Percentiles rank a stretch among this genome's conserved stretches.
These are phyloP conservation scores for Angophora floribunda DNA, from an alignment of 345 rosid species.

Conservation along the genomic window DNA sequence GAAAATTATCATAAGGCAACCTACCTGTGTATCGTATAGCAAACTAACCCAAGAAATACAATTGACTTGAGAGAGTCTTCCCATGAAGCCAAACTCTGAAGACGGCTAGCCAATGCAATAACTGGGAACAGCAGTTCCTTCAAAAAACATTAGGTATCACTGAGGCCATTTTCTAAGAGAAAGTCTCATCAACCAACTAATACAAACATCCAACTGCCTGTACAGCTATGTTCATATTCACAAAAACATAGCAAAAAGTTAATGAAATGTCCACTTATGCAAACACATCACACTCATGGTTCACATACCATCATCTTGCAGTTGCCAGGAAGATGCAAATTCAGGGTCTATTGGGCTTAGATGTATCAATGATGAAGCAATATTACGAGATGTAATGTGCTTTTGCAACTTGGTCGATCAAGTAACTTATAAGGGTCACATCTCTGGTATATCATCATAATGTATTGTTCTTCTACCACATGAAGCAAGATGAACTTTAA, in stretches of 20 bases:
- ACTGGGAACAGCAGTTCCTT: conserved; percentile 77
- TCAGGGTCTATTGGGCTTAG: not conserved
- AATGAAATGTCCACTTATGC: not conserved
- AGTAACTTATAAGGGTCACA: not conserved
- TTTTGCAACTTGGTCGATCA: not conserved
- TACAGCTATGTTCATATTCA: not conserved
- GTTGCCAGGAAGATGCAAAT: not conserved
- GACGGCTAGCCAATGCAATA: conserved; percentile 28
- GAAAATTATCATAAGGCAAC: not conserved
- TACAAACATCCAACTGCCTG: not conserved
- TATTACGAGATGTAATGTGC: not conserved
- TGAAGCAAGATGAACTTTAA: not conserved
- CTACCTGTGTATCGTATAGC: conserved; percentile 37
- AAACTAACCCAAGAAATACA: conserved; percentile 35
- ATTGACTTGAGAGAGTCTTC: conserved; percentile 57
- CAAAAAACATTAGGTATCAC: not conserved
- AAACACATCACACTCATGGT: not conserved
- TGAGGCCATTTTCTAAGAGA: not conserved
- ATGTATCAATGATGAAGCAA: not conserved
- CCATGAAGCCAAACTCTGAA: conserved; percentile 64
- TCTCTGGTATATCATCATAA: not conserved
- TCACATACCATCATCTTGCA: not conserved
- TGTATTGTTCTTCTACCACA: not conserved
- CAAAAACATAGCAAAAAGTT: not conserved
- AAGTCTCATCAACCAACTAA: not conserved